Evolutionary conservation across 2,329 filamentous ascomycete species (phyloP).

Genomic region (Ascochyta fabae): DNA sequence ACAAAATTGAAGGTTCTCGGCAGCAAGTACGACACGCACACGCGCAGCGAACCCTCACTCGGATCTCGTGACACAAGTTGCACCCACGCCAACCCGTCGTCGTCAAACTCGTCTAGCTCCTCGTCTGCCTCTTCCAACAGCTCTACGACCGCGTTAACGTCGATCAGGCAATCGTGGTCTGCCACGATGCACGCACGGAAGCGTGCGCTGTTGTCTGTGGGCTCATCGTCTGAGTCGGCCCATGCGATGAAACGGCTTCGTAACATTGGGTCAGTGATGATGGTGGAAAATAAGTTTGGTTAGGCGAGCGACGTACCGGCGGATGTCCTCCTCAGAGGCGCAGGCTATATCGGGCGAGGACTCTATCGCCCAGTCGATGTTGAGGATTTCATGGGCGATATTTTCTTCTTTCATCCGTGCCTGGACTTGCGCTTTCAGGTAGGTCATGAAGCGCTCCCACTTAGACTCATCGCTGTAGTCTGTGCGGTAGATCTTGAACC

Average conservation of each 20-base stretch:
- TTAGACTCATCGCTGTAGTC: constrained; percentile 13
- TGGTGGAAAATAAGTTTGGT: background rate
- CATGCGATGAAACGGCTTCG: constrained; percentile 6
- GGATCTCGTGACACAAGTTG: constrained; percentile 6
- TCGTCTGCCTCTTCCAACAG: constrained; percentile 6
- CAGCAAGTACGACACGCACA: constrained; percentile 9
- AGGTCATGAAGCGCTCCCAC: constrained; percentile 18
- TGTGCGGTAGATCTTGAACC: constrained; percentile 18
- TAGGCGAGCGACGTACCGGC: constrained; percentile 3
- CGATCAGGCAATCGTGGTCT: constrained; percentile 9
- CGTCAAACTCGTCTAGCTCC: constrained; percentile 9
- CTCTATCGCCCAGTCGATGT: constrained; percentile 17
- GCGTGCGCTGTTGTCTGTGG: constrained; percentile 6
- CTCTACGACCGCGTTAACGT: constrained; percentile 9
- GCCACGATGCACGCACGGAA: constrained; percentile 10
- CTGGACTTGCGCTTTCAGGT: constrained; percentile 10
- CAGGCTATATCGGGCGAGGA: constrained; percentile 3
- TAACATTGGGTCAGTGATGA: background rate
- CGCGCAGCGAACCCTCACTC: constrained; percentile 5
- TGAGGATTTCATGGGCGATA: constrained; percentile 7
- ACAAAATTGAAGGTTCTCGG: constrained; percentile 9
- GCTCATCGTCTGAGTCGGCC: constrained; percentile 3
- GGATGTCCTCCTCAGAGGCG: constrained; percentile 6
- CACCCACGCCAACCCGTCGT: constrained; percentile 10
- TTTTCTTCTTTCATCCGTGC: constrained; percentile 5